Percentiles rank a stretch among this genome's conserved stretches.
Conservation (phyloP, 2,329 filamentous ascomycete genomes). For the Diplodia scrobiculata region DNA sequence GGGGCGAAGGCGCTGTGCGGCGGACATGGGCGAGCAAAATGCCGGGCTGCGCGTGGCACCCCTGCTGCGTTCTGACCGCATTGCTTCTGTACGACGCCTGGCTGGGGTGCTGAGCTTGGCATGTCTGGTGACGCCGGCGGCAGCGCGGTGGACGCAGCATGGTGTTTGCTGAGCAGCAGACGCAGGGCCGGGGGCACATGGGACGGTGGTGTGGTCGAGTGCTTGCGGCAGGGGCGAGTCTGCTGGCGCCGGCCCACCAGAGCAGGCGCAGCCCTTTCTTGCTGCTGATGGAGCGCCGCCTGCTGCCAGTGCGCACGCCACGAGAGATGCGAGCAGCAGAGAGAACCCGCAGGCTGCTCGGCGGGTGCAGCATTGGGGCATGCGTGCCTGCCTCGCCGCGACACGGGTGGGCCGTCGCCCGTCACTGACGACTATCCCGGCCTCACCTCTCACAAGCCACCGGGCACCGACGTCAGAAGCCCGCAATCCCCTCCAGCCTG, state of each 20-base stretch:
- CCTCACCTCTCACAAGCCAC: conserved; percentile 24
- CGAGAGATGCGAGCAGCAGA: neutral
- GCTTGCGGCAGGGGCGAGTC: neutral
- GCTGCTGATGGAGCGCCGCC: neutral
- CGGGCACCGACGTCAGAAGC: conserved; percentile 23
- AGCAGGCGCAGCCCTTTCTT: no score
- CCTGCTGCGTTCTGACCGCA: conserved; percentile 20
- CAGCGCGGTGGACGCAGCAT: neutral
- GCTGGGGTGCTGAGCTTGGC: conserved; percentile 24
- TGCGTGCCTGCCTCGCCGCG: conserved; percentile 1
- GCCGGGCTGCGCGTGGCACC: conserved; percentile 25
- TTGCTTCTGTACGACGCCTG: conserved; percentile 23
- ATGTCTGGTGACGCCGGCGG: conserved; percentile 2
- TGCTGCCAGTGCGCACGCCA: neutral
- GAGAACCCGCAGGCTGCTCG: neutral
- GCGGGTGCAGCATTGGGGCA: neutral
- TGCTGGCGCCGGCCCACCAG: neutral
- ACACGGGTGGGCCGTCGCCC: neutral
- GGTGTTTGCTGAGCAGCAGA: neutral
- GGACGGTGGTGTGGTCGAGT: no score
- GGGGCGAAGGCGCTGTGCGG: neutral
- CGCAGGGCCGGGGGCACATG: neutral
- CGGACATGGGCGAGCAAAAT: neutral
- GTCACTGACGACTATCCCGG: conserved; percentile 23
- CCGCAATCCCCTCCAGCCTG: neutral